These are phyloP conservation scores for Noccaea caerulescens DNA, from an alignment of 345 rosid species.

Conservation along the genomic window DNA sequence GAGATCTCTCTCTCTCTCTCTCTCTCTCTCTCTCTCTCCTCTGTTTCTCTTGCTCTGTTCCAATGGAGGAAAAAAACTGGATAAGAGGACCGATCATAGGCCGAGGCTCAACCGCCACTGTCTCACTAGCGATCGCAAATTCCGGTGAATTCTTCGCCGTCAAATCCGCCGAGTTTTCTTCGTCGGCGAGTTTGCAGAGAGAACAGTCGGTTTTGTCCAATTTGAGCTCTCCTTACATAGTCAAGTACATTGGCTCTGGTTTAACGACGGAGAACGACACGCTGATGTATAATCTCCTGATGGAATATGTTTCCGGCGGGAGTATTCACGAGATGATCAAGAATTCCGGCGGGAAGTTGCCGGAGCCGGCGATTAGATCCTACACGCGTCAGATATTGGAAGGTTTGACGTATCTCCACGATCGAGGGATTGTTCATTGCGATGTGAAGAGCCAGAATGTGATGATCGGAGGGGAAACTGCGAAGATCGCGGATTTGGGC, in stretches of 20 bases:
- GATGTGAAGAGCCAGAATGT: constrained; percentile 83
- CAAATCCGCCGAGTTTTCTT: constrained; percentile 64
- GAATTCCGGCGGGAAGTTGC: constrained; percentile 58
- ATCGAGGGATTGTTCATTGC: constrained; percentile 66
- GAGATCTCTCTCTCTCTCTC: constrained; percentile 28
- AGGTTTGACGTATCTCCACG: constrained; percentile 69
- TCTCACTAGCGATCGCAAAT: constrained; percentile 61
- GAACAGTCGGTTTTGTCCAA: constrained; percentile 61
- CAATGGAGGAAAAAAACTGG: constrained; percentile 61
- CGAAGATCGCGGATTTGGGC: constrained; percentile 79
- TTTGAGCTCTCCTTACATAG: constrained; percentile 62
- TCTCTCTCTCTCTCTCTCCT: constrained; percentile 3
- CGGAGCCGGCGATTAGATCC: constrained; percentile 56
- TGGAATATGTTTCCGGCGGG: constrained; percentile 76
- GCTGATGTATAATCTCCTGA: constrained; percentile 57
- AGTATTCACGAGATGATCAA: constrained; percentile 64
- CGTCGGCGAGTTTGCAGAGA: constrained; percentile 55
- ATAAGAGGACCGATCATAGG: constrained; percentile 77
- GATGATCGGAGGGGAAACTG: constrained; percentile 54
- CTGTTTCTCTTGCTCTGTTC: constrained; percentile 35
- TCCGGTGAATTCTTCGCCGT: constrained; percentile 68
- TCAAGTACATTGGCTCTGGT: constrained; percentile 62
- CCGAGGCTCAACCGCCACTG: constrained; percentile 83
- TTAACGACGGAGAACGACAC: constrained; percentile 44
- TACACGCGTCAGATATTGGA: constrained; percentile 51